Conservation (phyloP, 163 green algal species). For the Scenedesmus sp. region DNA sequence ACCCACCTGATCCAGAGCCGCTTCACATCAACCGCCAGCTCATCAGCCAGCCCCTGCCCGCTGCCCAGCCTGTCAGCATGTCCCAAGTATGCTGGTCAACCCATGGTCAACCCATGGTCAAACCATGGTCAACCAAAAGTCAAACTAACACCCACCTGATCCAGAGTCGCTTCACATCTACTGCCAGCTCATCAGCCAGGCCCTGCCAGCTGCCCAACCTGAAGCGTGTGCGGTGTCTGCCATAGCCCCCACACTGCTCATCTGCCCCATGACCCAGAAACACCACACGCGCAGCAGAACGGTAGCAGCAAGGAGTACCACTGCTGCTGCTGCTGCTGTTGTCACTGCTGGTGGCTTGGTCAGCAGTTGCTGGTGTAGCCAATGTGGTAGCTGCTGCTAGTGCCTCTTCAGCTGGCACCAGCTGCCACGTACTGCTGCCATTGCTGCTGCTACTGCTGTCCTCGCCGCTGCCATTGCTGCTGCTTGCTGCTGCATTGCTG, state of each 20-base stretch:
- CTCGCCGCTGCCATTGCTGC: neutral
- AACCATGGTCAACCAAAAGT: neutral
- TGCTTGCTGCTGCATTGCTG: neutral
- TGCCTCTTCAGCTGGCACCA: neutral
- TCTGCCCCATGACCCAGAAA: slow-evolving; percentile 95
- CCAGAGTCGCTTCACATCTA: slow-evolving; percentile 92
- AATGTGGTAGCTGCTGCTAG: neutral
- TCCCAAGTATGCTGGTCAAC: neutral
- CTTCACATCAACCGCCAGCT: slow-evolving; percentile 84
- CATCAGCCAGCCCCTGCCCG: slow-evolving; percentile 56
- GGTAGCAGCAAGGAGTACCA: slow-evolving; percentile 48
- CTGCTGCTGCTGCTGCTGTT: slow-evolving; percentile 32
- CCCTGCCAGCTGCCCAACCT: slow-evolving; percentile 43
- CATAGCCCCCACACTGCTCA: slow-evolving; percentile 93
- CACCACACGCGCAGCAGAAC: slow-evolving; percentile 80
- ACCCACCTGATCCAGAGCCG: slow-evolving; percentile 80
- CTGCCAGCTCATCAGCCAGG: slow-evolving; percentile 74
- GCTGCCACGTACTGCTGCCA: neutral
- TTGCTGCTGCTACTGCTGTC: slow-evolving; percentile 7
- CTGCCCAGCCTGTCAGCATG: neutral
- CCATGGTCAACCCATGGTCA: neutral
- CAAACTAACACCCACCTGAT: slow-evolving; percentile 39
- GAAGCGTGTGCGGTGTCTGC: slow-evolving; percentile 87
- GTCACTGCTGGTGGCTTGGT: too few relatives aligned
- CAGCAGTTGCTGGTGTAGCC: neutral